Conservation (phyloP, 83 land plant genomes). For the Picea mariana region DNA sequence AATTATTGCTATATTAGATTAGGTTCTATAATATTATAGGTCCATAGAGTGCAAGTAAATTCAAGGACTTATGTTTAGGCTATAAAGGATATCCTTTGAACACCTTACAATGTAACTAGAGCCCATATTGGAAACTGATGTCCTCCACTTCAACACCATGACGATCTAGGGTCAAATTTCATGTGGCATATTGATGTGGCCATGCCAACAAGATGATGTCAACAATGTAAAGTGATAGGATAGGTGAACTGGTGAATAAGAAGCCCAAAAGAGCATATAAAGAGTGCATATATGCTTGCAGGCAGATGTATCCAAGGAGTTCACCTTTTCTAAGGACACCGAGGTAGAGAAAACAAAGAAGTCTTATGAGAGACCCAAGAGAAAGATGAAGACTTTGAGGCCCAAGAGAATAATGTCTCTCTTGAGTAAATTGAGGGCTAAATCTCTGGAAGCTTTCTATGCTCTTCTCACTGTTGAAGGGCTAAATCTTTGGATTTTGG, state of each 20-base stretch:
- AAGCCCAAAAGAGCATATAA: not conserved
- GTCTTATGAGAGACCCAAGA: conserved; percentile 6
- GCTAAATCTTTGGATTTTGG: conserved; percentile 8
- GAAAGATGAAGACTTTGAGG: conserved; percentile 1
- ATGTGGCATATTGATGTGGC: too few species aligned
- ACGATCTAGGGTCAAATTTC: too few species aligned
- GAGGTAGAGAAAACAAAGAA: conserved; percentile 21
- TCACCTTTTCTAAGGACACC: conserved; percentile 27
- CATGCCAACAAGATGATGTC: too few species aligned
- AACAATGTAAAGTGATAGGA: too few species aligned
- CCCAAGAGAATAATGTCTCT: not conserved
- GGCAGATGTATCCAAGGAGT: conserved; percentile 31
- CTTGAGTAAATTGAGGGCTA: conserved; percentile 5
- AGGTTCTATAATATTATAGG: too few species aligned
- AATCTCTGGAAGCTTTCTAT: not conserved
- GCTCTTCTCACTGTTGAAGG: not conserved
- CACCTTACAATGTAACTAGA: too few species aligned
- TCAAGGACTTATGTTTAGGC: too few species aligned
- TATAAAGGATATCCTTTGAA: too few species aligned
- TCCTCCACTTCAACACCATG: too few species aligned
- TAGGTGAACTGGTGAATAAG: not conserved
- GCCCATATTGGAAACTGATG: too few species aligned
- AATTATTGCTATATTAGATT: too few species aligned
- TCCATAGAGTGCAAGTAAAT: too few species aligned
- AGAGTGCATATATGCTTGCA: conserved; percentile 14